phyloP scores from a whole-genome alignment of 768 basidiomycete genomes.

The Cystofilobasidium capitatum region DNA sequence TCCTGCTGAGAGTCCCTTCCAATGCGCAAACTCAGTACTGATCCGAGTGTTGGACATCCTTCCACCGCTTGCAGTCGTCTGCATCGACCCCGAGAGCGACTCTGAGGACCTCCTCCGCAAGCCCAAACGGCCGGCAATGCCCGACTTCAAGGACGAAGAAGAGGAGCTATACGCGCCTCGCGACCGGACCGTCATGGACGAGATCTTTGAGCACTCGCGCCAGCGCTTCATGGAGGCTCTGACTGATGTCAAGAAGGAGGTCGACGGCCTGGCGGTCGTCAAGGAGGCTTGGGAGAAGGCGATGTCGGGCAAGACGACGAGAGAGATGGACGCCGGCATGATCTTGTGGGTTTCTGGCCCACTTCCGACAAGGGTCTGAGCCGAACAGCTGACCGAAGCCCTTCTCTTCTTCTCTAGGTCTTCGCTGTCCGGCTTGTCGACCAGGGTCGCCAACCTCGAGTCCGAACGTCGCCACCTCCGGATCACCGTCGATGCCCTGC shows the following conservation, averaged over 20 bases:
- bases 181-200: constrained; percentile 22
- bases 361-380: too few relatives aligned
- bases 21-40: background rate
- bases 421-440: constrained; percentile 22
- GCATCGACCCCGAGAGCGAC: constrained; percentile 34
- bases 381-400: background rate
- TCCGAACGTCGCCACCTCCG: constrained; percentile 20
- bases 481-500: constrained; percentile 20
- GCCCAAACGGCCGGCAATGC: background rate
- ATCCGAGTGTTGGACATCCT: background rate
- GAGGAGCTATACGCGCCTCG: background rate
- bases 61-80: constrained; percentile 34
- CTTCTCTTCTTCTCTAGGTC: background rate
- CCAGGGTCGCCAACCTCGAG: constrained; percentile 24
- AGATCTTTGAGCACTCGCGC: constrained; percentile 24
- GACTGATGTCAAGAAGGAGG: constrained; percentile 9
- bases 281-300: constrained; percentile 20
- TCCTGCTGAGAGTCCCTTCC: background rate
- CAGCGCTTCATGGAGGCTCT: constrained; percentile 23
- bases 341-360: constrained; percentile 9
- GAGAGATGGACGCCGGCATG: constrained; percentile 20
- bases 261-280: constrained; percentile 14
- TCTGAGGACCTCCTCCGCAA: background rate
- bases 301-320: constrained; percentile 9
- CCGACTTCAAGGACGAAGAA: constrained; percentile 1